These are phyloP conservation scores for Punctularia strigosozonata DNA, from an alignment of 768 basidiomycete genomes.

Conservation along the genomic window DNA sequence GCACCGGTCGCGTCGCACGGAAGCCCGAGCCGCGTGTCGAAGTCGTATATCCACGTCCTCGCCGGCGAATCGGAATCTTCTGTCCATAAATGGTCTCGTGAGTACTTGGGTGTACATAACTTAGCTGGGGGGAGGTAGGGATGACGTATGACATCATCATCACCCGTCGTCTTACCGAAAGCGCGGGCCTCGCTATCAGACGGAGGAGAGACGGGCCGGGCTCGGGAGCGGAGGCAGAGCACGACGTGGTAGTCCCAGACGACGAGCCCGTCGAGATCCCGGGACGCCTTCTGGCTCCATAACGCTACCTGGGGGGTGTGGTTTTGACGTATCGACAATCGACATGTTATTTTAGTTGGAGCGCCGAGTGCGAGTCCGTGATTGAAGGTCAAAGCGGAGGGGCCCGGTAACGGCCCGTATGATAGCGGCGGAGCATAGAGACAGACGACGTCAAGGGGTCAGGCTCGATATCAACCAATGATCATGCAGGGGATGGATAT, in stretches of 20 bases:
- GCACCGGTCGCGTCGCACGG: constrained; percentile 43
- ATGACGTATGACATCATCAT: too few relatives aligned
- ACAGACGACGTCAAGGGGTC: background rate
- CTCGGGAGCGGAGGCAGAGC: constrained; percentile 33
- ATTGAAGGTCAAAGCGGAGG: too few relatives aligned
- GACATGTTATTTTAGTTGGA: too few relatives aligned
- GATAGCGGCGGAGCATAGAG: too few relatives aligned
- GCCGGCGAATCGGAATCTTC: background rate
- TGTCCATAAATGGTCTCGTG: background rate
- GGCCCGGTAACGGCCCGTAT: too few relatives aligned
- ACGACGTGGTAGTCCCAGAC: constrained; percentile 75
- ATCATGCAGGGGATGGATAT: too few relatives aligned
- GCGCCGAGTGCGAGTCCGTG: too few relatives aligned
- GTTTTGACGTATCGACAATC: too few relatives aligned
- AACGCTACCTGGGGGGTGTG: constrained; percentile 44
- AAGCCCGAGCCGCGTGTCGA: constrained; percentile 39
- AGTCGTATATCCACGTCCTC: constrained; percentile 55
- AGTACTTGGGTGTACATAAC: background rate
- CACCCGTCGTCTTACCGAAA: too few relatives aligned
- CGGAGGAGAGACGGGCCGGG: too few relatives aligned
- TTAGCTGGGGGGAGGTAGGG: background rate
- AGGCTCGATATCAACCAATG: too few relatives aligned
- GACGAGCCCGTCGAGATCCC: constrained; percentile 24
- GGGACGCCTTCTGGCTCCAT: constrained; percentile 44
- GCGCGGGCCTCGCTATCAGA: too few relatives aligned